These are phyloP conservation scores for Blastobotrys elegans DNA, from an alignment of 1,139 yeast species.

Conservation along the genomic window DNA sequence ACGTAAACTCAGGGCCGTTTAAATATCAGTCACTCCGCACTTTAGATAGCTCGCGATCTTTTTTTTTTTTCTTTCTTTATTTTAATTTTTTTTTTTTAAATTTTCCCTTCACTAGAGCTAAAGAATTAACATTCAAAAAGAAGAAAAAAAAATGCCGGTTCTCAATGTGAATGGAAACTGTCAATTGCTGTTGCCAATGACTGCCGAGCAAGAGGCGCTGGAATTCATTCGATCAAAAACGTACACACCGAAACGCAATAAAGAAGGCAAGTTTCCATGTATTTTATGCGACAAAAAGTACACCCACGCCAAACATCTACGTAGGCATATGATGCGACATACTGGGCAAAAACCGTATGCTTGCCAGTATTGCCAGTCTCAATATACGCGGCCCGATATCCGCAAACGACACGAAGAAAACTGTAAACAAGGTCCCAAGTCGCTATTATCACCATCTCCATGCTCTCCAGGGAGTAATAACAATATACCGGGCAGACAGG, in stretches of 20 bases:
- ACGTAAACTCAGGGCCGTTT: too few species aligned
- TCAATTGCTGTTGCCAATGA: not conserved
- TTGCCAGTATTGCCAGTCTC: conserved; percentile 25
- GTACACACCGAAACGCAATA: not conserved
- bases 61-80: not conserved
- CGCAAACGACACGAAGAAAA: conserved; percentile 27
- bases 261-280: conserved; percentile 25
- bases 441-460: not conserved
- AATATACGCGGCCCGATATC: conserved; percentile 30
- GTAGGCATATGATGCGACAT: conserved; percentile 32
- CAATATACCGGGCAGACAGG: too few species aligned
- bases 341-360: conserved; percentile 30
- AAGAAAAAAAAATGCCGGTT: not conserved
- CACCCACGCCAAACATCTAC: conserved; percentile 32
- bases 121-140: too few species aligned
- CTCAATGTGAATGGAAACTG: not conserved
- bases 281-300: conserved; percentile 28
- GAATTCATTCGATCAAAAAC: not conserved
- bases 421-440: conserved; percentile 17
- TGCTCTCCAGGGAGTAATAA: too few species aligned
- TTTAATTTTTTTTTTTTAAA: not conserved
- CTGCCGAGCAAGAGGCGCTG: not conserved
- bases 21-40: conserved; percentile 3
- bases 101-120: too few species aligned
- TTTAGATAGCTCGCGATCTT: not conserved